Percentiles rank a stretch among this genome's conserved stretches.
Conservation (phyloP, 2,329 filamentous ascomycete genomes). For the Kalmusia sp. region DNA sequence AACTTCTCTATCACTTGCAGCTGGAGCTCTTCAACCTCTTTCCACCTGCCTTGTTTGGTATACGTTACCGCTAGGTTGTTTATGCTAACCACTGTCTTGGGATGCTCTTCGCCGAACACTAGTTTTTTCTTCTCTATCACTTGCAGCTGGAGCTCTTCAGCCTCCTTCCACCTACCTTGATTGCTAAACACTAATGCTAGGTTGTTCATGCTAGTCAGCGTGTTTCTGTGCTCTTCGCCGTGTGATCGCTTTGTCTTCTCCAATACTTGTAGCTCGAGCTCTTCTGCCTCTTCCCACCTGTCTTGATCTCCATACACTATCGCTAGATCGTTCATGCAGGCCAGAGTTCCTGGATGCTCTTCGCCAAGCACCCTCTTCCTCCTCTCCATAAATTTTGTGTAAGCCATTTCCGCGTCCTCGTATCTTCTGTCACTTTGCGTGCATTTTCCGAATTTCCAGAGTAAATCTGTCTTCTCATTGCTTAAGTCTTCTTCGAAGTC, state of each 20-base stretch:
- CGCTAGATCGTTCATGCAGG: no score
- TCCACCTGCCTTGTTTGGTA: background rate
- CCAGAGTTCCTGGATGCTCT: constrained; percentile 3
- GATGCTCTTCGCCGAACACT: constrained; percentile 1
- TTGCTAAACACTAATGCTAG: constrained; percentile 42
- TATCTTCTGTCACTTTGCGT: background rate
- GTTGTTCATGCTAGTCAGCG: constrained; percentile 13
- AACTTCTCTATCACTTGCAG: constrained; percentile 6
- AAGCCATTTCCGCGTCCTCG: background rate
- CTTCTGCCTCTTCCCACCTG: constrained; percentile 5
- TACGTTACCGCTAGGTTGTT: no score
- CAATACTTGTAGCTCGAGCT: background rate
- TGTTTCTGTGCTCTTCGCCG: background rate
- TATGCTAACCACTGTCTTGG: background rate
- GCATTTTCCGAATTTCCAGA: no score
- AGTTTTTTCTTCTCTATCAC: constrained; percentile 2
- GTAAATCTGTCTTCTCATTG: background rate
- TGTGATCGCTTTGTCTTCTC: constrained; percentile 8
- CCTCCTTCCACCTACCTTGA: constrained; percentile 32
- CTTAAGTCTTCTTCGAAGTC: background rate
- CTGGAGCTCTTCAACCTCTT: constrained; percentile 3
- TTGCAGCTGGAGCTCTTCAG: no score
- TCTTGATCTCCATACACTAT: background rate
- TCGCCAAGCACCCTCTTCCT: no score
- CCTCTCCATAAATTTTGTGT: no score